Conservation (phyloP, 202 grass and related monocot species). For the Setaria italica region DNA sequence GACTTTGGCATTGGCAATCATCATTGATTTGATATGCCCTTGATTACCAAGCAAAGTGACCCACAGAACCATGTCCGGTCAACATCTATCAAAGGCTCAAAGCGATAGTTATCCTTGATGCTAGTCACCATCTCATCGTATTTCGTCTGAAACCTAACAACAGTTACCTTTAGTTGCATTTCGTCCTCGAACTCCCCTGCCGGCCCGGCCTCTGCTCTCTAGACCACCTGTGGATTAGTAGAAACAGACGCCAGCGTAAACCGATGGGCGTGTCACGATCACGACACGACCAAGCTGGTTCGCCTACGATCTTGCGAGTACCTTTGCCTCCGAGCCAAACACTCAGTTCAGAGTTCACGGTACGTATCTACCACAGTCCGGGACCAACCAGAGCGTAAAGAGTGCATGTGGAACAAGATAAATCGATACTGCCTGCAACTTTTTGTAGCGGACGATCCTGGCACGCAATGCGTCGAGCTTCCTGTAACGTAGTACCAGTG, state of each 20-base stretch:
- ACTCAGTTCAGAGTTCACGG: slow-evolving; percentile 11
- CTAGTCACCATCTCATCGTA: background rate
- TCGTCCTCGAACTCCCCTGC: slow-evolving; percentile 17
- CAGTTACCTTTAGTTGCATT: slow-evolving; percentile 27
- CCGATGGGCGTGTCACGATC: background rate
- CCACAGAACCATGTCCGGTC: background rate
- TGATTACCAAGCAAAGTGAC: slow-evolving; percentile 50
- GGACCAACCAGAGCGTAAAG: background rate
- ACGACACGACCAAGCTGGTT: background rate
- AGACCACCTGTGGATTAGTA: background rate
- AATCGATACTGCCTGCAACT: background rate
- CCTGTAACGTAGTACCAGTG: background rate
- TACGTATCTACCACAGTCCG: slow-evolving; percentile 14
- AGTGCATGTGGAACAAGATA: background rate
- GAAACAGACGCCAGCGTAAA: background rate
- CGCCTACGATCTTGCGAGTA: background rate
- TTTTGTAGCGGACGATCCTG: slow-evolving; percentile 3
- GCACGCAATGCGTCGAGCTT: background rate
- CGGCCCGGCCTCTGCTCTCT: background rate
- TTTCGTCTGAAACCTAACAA: slow-evolving; percentile 27
- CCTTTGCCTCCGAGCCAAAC: background rate
- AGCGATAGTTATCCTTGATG: slow-evolving; percentile 28
- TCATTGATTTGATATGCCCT: background rate
- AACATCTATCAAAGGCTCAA: background rate
- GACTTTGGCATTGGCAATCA: slow-evolving; percentile 17